Evolutionary conservation across 129 eudicot genomes (phyloP).

Genomic region (Tagetes erecta): DNA sequence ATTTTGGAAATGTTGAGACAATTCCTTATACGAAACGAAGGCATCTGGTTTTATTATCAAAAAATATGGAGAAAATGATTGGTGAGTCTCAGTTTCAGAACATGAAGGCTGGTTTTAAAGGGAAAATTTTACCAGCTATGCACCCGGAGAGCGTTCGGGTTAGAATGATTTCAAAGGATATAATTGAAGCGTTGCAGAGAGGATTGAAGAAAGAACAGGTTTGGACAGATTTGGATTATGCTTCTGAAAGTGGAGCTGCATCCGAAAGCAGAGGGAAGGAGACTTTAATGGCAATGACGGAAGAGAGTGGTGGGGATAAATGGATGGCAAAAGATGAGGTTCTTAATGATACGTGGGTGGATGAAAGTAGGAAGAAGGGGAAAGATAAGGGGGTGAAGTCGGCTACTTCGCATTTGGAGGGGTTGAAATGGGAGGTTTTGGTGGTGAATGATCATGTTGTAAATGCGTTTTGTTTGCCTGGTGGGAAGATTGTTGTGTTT

Average conservation of each 20-base stretch:
- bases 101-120: constrained; percentile 54
- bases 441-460: constrained; percentile 77
- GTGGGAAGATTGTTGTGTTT: constrained; percentile 96
- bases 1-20: constrained; percentile 70
- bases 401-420: constrained; percentile 65
- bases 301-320: constrained; percentile 43
- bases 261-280: constrained; percentile 39
- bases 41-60: constrained; percentile 67
- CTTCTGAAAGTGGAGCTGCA: constrained; percentile 35
- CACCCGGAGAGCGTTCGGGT: constrained; percentile 90
- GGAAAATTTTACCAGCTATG: constrained; percentile 74
- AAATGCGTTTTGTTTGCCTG: constrained; percentile 90
- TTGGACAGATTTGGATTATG: constrained; percentile 73
- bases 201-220: constrained; percentile 75
- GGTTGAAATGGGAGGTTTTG: constrained; percentile 82
- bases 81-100: constrained; percentile 66
- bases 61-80: constrained; percentile 40
- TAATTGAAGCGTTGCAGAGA: constrained; percentile 67
- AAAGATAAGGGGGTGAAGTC: constrained; percentile 48
- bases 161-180: constrained; percentile 57
- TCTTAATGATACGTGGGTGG: constrained; percentile 79
- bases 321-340: constrained; percentile 79
- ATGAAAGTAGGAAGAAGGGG: constrained; percentile 70
- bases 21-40: constrained; percentile 78
- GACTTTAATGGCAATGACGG: constrained; percentile 42